Evolutionary conservation across 2,329 filamentous ascomycete genomes (phyloP).

Genomic region (Phialophora expanda): DNA sequence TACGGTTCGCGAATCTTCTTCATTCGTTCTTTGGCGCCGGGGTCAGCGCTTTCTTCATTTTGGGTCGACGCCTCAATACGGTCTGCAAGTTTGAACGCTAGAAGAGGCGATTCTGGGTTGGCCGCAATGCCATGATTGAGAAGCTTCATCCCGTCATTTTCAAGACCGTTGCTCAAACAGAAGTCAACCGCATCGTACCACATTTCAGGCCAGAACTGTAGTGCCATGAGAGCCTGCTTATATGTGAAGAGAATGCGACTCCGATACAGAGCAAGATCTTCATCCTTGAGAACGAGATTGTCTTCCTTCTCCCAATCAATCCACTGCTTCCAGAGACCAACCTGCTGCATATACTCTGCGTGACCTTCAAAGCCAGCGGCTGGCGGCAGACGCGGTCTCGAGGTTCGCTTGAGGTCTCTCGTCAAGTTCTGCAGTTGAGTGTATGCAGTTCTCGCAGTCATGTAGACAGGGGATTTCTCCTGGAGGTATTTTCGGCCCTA

Average conservation of each 20-base stretch:
- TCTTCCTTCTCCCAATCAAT: constrained; percentile 95
- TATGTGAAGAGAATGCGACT: constrained; percentile 86
- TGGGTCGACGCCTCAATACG: constrained; percentile 79
- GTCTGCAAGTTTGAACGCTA: constrained; percentile 89
- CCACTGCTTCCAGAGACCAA: constrained; percentile 91
- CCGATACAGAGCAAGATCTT: constrained; percentile 76
- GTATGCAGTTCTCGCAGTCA: constrained; percentile 91
- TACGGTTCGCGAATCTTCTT: constrained; percentile 81
- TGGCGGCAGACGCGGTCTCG: constrained; percentile 80
- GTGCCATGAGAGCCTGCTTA: constrained; percentile 88
- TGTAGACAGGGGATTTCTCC: constrained; percentile 89
- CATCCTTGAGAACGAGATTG: constrained; percentile 80
- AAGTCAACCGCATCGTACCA: constrained; percentile 96
- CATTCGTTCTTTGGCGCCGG: constrained; percentile 65
- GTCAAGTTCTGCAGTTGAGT: constrained; percentile 90
- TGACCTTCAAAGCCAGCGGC: constrained; percentile 85
- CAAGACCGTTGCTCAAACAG: constrained; percentile 79
- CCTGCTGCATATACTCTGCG: constrained; percentile 80
- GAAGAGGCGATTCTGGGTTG: constrained; percentile 89
- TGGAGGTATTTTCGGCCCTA: constrained; percentile 93
- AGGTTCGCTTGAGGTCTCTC: constrained; percentile 74
- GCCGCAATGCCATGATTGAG: constrained; percentile 81
- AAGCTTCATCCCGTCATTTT: constrained; percentile 76
- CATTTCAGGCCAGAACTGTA: constrained; percentile 93
- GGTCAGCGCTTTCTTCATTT: constrained; percentile 75